Percentiles rank a stretch among this genome's conserved stretches.
Conservation (phyloP, 306 rosid species). For the Trifolium fragiferum region DNA sequence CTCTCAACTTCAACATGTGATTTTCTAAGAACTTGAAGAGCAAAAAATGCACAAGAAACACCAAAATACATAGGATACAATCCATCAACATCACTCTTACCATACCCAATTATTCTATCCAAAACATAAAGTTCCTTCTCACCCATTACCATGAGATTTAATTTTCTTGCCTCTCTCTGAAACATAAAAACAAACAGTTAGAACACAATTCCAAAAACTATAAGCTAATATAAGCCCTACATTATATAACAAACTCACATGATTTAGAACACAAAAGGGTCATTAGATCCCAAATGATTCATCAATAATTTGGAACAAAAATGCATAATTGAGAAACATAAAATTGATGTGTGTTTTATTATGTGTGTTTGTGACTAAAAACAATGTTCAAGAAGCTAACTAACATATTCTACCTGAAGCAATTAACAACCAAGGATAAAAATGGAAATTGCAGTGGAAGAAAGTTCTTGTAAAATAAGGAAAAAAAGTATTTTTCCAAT, state of each 20-base stretch:
- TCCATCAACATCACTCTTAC: constrained; percentile 49
- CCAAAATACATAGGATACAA: constrained; percentile 82
- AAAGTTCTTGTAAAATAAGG: constrained; percentile 11
- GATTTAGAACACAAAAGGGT: constrained; percentile 10
- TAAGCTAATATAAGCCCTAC: constrained; percentile 37
- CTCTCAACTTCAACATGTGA: constrained; percentile 59
- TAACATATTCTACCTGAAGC: constrained; percentile 9
- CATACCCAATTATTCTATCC: constrained; percentile 41
- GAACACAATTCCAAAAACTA: constrained; percentile 31
- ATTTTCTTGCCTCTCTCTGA: constrained; percentile 42
- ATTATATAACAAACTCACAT: constrained; percentile 44
- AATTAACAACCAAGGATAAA: constrained; percentile 35
- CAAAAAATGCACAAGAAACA: constrained; percentile 87
- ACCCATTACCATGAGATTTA: constrained; percentile 59
- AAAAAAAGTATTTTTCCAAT: constrained; percentile 26
- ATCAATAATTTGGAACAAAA: constrained; percentile 32
- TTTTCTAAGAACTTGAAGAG: constrained; percentile 62
- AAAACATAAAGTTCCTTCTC: constrained; percentile 50
- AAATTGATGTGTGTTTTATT: constrained; percentile 32
- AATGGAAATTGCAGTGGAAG: background rate
- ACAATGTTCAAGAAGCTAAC: constrained; percentile 24
- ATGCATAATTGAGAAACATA: constrained; percentile 36
- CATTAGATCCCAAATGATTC: background rate
- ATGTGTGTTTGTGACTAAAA: background rate
- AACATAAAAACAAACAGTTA: constrained; percentile 44